Percentiles rank a stretch among this genome's conserved stretches.
Conservation (phyloP, 768 basidiomycete genomes). For the Lentinula boryana region DNA sequence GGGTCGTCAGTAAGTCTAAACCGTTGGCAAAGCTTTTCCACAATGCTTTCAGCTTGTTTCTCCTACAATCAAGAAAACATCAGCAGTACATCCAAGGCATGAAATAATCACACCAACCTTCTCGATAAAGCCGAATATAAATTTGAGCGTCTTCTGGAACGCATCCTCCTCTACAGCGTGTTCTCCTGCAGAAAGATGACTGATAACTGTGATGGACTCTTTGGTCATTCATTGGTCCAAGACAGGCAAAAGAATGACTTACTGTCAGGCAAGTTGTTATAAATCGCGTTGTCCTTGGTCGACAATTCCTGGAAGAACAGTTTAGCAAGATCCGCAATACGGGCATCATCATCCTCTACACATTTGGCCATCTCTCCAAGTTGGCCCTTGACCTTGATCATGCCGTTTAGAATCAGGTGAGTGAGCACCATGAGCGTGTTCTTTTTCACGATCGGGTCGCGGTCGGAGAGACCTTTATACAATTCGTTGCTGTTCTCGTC, state of each 20-base stretch:
- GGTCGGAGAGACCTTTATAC: conserved; percentile 90
- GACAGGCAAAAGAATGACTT: conserved; percentile 14
- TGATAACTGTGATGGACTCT: conserved; percentile 60
- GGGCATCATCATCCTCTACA: conserved; percentile 80
- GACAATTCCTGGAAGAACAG: conserved; percentile 95
- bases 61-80: conserved; percentile 48
- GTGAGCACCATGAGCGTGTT: conserved; percentile 99
- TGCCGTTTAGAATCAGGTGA: conserved; percentile 93
- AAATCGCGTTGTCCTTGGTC: conserved; percentile 98
- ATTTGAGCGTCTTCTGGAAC: conserved; percentile 90
- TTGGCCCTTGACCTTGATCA: conserved; percentile 99
- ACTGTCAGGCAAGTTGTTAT: conserved; percentile 98
- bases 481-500: conserved; percentile 96
- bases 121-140: conserved; percentile 96
- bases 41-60: conserved; percentile 95
- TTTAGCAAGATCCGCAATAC: conserved; percentile 93
- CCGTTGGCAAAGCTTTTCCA: conserved; percentile 96
- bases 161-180: conserved; percentile 89
- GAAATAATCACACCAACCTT: conserved; percentile 50
- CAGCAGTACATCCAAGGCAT: not conserved
- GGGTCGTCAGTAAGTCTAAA: conserved; percentile 86
- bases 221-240: conserved; percentile 5
- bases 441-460: conserved; percentile 89
- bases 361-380: conserved; percentile 99
- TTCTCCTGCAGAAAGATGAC: conserved; percentile 84